Evolutionary conservation across 1,284 basidiomycete species (phyloP), one percentile per base, ranked within the genome.

Genomic region (Leccinum griseonigrum): DNA sequence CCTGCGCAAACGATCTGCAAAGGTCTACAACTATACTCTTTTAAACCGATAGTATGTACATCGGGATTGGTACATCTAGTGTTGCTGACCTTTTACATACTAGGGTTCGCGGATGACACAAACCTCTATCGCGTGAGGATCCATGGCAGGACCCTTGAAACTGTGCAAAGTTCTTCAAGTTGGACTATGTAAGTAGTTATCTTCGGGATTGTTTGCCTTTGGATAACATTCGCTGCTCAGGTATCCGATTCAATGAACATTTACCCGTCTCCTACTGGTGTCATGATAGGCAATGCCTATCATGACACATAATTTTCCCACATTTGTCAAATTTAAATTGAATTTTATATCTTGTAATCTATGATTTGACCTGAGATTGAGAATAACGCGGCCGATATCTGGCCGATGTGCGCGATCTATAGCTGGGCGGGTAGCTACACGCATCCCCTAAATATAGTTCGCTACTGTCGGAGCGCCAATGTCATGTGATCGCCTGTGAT

Each of bases 111-210:
- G 66, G 97, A 99, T 74, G 97, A 99, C 75, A 98, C 97, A 52
- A 98, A 98, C 71, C 96, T 99, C 36, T 99, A 99, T 79, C 95
- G 97, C 69, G 97, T 99, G 60, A 99, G 96, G 8, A 99, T 99
- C 73, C 97, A 99, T 1, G 34, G 34, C 83, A 98, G 98, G 82
- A 99, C 97, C 11, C 98, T 99, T 76, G 97, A 74, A 99, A 99
- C 79, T 86, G 28, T 29, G 28, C 28, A 29, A 29, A 29, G 28
- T 29, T 29, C 28, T 29, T 29, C 28, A 29, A 29, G 28, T 26
- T 26, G 22, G 22, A 26, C 22, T 26, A 26, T 26, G 22, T 26
- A 26, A 26, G 22, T 26, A 3, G 22, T 26, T 26, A 26, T 26
- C 22, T 26, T 26, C 22, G 22, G 22, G 22, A 26, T 9, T 57